Conservation (phyloP, 257 asterid genomes). For the Linderniella brevidens region DNA sequence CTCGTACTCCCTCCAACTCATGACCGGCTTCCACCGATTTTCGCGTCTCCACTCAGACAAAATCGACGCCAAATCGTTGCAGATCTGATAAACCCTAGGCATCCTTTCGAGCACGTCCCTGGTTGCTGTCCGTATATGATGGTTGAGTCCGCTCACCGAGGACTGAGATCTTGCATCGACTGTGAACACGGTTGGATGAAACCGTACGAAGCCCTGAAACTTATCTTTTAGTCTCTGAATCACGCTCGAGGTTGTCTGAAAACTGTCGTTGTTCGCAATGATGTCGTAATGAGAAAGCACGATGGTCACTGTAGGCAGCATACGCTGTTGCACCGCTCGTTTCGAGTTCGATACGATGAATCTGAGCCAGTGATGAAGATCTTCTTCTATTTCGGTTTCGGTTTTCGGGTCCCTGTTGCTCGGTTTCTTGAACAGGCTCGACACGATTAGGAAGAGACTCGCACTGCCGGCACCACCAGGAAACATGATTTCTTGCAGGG, state of each 20-base stretch:
- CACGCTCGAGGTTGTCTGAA: conserved; percentile 23
- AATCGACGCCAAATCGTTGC: conserved; percentile 38
- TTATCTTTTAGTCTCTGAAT: conserved; percentile 43
- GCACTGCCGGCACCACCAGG: conserved; percentile 78
- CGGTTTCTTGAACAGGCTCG: conserved; percentile 49
- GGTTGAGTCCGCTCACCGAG: conserved; percentile 49
- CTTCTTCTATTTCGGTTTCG: conserved; percentile 49
- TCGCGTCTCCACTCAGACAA: conserved; percentile 50
- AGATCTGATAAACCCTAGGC: conserved; percentile 63
- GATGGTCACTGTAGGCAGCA: conserved; percentile 62
- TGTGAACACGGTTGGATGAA: conserved; percentile 69
- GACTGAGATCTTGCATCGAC: conserved; percentile 87
- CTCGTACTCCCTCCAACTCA: conserved; percentile 66
- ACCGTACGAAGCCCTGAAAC: conserved; percentile 49
- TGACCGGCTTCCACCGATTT: conserved; percentile 47
- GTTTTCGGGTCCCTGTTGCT: conserved; percentile 44
- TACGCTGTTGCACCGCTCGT: conserved; percentile 60
- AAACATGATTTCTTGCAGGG: conserved; percentile 66
- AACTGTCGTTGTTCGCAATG: conserved; percentile 16
- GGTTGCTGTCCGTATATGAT: conserved; percentile 44
- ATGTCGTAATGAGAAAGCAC: conserved; percentile 71
- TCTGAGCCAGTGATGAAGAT: conserved; percentile 67
- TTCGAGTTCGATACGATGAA: conserved; percentile 56
- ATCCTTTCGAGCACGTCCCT: conserved; percentile 48
- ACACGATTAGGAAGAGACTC: conserved; percentile 36